Evolutionary conservation across 805 yeast genomes (phyloP).

Genomic region (Lipomyces orientalis): DNA sequence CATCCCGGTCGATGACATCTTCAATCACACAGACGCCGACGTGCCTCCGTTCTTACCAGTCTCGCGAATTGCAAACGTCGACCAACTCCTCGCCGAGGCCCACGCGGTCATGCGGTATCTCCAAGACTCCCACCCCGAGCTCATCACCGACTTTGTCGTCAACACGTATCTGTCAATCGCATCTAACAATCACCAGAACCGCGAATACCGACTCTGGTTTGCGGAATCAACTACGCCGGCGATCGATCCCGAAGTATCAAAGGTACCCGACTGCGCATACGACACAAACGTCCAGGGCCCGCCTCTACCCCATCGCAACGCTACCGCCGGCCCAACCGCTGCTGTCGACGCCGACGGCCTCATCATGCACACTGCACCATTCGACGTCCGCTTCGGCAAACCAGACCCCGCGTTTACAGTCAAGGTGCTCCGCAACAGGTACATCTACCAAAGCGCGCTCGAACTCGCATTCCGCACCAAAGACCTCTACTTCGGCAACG

Average conservation of each 20-base stretch:
- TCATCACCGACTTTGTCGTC: slow-evolving; percentile 52
- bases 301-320: slow-evolving; percentile 8
- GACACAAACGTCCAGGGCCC: background rate
- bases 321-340: background rate
- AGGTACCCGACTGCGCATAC: slow-evolving; percentile 45
- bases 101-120: slow-evolving; percentile 74
- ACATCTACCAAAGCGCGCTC: slow-evolving; percentile 65
- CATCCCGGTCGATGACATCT: slow-evolving; percentile 13
- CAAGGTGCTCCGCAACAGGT: slow-evolving; percentile 52
- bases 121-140: slow-evolving; percentile 51
- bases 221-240: slow-evolving; percentile 48
- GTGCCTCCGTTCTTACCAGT: slow-evolving; percentile 76
- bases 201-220: slow-evolving; percentile 43
- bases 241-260: slow-evolving; percentile 49
- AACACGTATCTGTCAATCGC: slow-evolving; percentile 65
- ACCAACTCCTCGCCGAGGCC: slow-evolving; percentile 70
- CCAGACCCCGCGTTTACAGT: slow-evolving; percentile 29
- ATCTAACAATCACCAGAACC: slow-evolving; percentile 58
- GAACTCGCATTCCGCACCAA: slow-evolving; percentile 66
- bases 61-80: slow-evolving; percentile 48
- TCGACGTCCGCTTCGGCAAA: background rate
- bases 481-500: slow-evolving; percentile 63
- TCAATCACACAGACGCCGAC: slow-evolving; percentile 8
- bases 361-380: background rate
- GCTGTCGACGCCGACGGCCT: background rate